Base-by-base conservation (phyloP, 1,284 basidiomycete genomes). In the Moniliophthora roreri region DNA sequence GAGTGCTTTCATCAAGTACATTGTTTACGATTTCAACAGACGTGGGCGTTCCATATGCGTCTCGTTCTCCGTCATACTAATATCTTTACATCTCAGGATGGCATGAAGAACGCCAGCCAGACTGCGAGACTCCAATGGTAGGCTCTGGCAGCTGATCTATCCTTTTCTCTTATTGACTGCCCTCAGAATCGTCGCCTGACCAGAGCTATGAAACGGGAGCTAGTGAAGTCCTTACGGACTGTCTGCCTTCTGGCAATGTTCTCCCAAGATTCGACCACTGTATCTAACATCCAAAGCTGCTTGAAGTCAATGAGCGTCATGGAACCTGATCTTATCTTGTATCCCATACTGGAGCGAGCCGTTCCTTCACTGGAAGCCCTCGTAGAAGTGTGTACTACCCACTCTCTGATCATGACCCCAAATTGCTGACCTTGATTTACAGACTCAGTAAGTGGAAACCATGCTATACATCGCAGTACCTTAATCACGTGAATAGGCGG, bases 241-340 rank as follows among this genome's bases (percentile, higher is more conserved):
- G 89, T 95, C 23, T 85, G 88, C 0, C 75, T 97, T 20, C 77
- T 96, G 20, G 87, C 91, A 11, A 95, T 96, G 85, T 98, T 97
- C 73, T 92, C 91, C 28, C 90, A 91, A 68, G 89, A 88, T 60
- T 72, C 74, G 36, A 74, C 74, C 3, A 86, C 83, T 2, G 83
- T 85, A 26, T 67, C 73, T 26, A 87, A 89, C 62, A 81, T 89
- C 51, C 84, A 87, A 66, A 83, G 80, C 56, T 84, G 84, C 59
- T 66, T 89, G 58, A 88, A 88, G 66, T 87, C 82, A 11, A 84
- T 93, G 79, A 82, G 82, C 54, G 72, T 89, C 44, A 86, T 97
- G 74, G 93, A 95, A 61, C 94, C 95, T 0, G 91, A 93, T 63
- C 77, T 97, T 38, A 87, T 97, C 61, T 75, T 97, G 52, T 87